Base-by-base conservation (phyloP, 2,329 filamentous ascomycete genomes). In the Phaeosphaeria sp. region DNA sequence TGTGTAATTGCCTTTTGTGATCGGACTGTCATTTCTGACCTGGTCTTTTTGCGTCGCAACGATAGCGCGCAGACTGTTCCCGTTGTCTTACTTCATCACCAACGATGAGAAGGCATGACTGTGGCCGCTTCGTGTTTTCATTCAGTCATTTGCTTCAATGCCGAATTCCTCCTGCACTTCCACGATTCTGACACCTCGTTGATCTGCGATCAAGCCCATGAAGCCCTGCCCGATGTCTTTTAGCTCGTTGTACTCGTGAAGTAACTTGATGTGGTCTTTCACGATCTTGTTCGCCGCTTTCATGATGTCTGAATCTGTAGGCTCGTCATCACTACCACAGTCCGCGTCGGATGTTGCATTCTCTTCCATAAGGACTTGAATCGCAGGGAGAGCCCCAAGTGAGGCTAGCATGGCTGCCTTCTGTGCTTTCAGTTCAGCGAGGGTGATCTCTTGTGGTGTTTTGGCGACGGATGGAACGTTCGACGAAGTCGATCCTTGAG, bases 181-280 rank as follows among this genome's bases (percentile, higher is more conserved):
- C 51, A 77, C 71, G 52, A 86, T 80, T 55, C 85, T 79, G 45
- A 86, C 80, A 8, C 87, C 87, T 43, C 87, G 78, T 59, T 83
- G 81, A 57, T 91, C 89, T 3, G 89, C 89, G 71, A 91, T 86
- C 66, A 91, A 75, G 0, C 87, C 87, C 76, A 91, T 83, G 27
- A 91, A 69, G 0, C 87, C 88, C 67, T 87, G 84, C 0, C 85
- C 89, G 7, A 89, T 79, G 72, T 91, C 89, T 61, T 88, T 87
- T 65, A 91, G 86, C 72, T 90, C 88, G 66, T 91, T 91, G 76
- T 91, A 91, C 56, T 85, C 79, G 63, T 90, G 88, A 30, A 91
- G 79, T 3, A 88, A 78, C 57, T 81, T 82, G 68, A 91, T 91
- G 71, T 91, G 89, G 30, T 79, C 78, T 53, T 86, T 83, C 51